Base-by-base conservation (phyloP, 164 flowering plant genomes). In the Paratinospora sagittata region DNA sequence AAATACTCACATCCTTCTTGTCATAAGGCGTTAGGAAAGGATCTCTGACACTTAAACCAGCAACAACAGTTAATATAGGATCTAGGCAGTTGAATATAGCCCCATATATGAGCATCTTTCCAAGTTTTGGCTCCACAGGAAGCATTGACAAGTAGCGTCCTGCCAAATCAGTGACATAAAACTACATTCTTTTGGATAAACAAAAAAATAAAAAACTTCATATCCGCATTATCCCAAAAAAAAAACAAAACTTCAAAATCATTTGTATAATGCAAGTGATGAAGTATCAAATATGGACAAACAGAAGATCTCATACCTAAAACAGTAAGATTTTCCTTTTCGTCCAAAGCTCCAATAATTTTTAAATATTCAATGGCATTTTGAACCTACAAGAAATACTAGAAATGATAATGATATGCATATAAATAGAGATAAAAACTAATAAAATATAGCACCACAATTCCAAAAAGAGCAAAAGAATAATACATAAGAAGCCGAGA, bases 101-200 rank as follows among this genome's bases (percentile, higher is more conserved):
- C 62, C 99, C 99, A 61, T 88, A 75, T 63, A 96, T 79, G 58
- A 96, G 92, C 98, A 93, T 96, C 82, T 96, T 96, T 69, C 99
- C 99, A 72, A 90, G 91, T 81, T 96, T 96, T 19, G 99, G 99
- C 77, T 96, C 99, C 89, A 93, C 76, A 1, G 99, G 99, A 79
- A 96, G 98, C 87, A 84, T 85, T 63, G 90, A 79, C 78, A 96
- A 82, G 81, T 88, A 81, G 33, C 82, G 90, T 34, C 99, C 99
- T 93, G 95, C 65, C 74, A 80, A 78, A 63, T 39, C 27, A 70
- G 57, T 67, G 57, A 36, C 63, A 70, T 26, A 55, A 67, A 23
- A 64, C 63, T 57, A 30, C 60, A 63, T 30, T 52, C 61, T 33
- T 52, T 19, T 52, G n/a, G 58, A 52, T 6, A 52, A 52, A 19